Conservation (phyloP, 805 yeast species). For the Candida chauliodis region DNA sequence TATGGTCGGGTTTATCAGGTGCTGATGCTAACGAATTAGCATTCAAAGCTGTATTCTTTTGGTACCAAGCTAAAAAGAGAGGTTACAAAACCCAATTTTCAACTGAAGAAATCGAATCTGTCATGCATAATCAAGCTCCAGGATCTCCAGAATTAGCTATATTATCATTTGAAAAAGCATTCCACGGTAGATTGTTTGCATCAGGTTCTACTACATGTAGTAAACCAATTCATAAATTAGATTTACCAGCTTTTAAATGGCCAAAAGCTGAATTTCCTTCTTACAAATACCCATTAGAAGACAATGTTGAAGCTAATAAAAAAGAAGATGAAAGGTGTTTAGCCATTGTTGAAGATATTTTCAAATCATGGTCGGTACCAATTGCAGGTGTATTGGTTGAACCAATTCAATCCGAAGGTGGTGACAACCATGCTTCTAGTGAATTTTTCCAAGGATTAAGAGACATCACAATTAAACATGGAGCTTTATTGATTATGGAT, state of each 20-base stretch:
- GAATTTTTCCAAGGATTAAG: conserved; percentile 80
- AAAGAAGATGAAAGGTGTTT: conserved; percentile 82
- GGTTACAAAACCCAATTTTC: conserved; percentile 61
- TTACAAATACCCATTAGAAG: conserved; percentile 79
- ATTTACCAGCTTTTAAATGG: conserved; percentile 93
- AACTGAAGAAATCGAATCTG: conserved; percentile 62
- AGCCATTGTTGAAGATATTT: conserved; percentile 65
- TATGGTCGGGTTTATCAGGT: conserved; percentile 81
- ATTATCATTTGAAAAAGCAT: conserved; percentile 80
- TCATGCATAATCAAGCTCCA: conserved; percentile 81
- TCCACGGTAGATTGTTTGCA: conserved; percentile 95
- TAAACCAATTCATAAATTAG: conserved; percentile 91
- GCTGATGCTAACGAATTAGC: conserved; percentile 90
- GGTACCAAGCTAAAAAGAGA: conserved; percentile 67
- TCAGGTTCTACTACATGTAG: conserved; percentile 89
- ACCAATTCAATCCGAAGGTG: conserved; percentile 91
- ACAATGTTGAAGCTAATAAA: conserved; percentile 57
- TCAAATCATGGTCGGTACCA: conserved; percentile 66
- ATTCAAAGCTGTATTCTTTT: conserved; percentile 83
- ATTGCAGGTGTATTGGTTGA: conserved; percentile 88
- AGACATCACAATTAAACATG: conserved; percentile 67
- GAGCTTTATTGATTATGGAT: conserved; percentile 71
- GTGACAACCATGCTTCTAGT: conserved; percentile 81
- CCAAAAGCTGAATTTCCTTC: conserved; percentile 93
- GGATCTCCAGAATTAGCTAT: conserved; percentile 87